A percentile compares a stretch with the other conserved stretches of the same genome.
Conservation (phyloP, 805 yeast genomes). For the Komagataella phaffii region DNA sequence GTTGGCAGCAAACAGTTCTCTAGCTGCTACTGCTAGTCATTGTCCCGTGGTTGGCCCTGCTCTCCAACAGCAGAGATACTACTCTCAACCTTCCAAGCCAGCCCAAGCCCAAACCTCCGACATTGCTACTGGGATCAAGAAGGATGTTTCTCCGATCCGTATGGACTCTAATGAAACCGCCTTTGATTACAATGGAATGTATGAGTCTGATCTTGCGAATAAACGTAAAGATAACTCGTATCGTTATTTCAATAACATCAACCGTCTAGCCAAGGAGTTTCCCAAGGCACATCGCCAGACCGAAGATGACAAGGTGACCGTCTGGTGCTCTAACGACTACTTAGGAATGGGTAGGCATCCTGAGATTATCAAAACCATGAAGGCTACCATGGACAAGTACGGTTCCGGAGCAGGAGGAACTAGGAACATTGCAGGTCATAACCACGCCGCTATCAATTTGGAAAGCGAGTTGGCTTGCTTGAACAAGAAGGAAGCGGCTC, state of each 20-base stretch:
- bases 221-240: conserved; percentile 86
- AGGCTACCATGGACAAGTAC: conserved; percentile 66
- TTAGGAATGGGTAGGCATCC: conserved; percentile 86
- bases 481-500: conserved; percentile 89
- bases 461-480: conserved; percentile 82
- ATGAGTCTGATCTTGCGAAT: conserved; percentile 49
- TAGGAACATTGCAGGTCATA: conserved; percentile 97
- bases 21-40: conserved; percentile 46
- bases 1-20: conserved; percentile 29
- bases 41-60: conserved; percentile 94
- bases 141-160: conserved; percentile 3
- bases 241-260: conserved; percentile 93
- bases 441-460: conserved; percentile 72
- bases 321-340: conserved; percentile 98
- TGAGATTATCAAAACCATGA: conserved; percentile 64
- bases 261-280: conserved; percentile 86
- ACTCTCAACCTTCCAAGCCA: conserved; percentile 33
- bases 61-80: conserved; percentile 27
- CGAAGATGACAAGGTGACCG: conserved; percentile 80
- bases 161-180: conserved; percentile 30
- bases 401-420: conserved; percentile 99
- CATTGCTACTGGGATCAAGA: conserved; percentile 13
- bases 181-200: conserved; percentile 63
- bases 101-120: conserved; percentile 30
- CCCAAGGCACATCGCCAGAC: conserved; percentile 80